phyloP scores from a whole-genome alignment of 306 rosid genomes.

The Fragaria vesca region DNA sequence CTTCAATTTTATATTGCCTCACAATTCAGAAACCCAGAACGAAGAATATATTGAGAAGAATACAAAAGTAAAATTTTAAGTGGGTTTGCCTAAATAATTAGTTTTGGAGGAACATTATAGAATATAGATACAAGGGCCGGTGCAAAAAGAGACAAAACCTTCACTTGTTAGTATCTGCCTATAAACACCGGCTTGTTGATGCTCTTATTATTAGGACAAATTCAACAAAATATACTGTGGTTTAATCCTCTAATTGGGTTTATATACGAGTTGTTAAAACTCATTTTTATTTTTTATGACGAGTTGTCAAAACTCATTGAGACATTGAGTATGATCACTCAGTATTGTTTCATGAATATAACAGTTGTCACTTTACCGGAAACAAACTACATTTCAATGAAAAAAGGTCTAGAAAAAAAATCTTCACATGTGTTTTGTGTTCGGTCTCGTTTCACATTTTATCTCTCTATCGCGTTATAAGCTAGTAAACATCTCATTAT shows the following conservation, averaged over 20 bases:
- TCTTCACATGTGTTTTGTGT: too few species aligned
- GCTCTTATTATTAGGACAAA: slow-evolving; percentile 12
- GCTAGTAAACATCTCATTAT: too few species aligned
- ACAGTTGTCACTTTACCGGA: not conserved
- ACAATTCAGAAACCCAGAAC: not conserved
- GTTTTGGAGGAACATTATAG: not conserved
- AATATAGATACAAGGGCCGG: not conserved
- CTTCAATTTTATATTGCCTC: not conserved
- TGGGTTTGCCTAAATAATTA: not conserved
- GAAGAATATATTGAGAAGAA: not conserved
- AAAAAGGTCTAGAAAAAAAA: too few species aligned
- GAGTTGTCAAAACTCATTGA: not conserved
- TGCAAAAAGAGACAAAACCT: slow-evolving; percentile 5
- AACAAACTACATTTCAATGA: not conserved
- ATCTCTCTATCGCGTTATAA: too few species aligned
- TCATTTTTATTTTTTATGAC: too few species aligned
- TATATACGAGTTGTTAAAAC: not conserved
- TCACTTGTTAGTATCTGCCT: not conserved
- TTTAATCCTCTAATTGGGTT: not conserved
- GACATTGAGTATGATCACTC: not conserved
- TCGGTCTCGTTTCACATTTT: too few species aligned
- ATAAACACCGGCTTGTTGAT: slow-evolving; percentile 8
- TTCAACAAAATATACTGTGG: not conserved
- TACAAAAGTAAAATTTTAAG: not conserved
- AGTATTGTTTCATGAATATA: not conserved